A percentile compares a stretch with the other conserved stretches of the same genome.
Evolutionary conservation across 805 yeast species (phyloP).

Genomic region (Clavispora santaluciae): DNA sequence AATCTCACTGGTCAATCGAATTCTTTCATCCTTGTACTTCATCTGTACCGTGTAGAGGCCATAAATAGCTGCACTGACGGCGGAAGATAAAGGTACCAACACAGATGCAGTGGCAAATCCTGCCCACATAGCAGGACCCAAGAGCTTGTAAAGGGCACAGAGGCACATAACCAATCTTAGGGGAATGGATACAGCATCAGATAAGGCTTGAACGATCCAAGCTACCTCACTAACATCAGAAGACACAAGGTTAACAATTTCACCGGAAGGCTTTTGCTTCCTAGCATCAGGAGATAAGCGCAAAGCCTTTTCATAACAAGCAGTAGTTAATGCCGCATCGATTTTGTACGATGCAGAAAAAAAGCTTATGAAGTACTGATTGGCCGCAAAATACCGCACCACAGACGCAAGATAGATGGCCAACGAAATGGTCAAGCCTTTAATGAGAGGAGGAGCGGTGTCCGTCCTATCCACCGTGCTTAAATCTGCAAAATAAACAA

Average conservation of each 20-base stretch:
- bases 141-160: constrained; percentile 47
- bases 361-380: constrained; percentile 15
- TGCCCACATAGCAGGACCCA: constrained; percentile 56
- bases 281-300: constrained; percentile 61
- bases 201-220: constrained; percentile 46
- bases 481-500: constrained; percentile 19
- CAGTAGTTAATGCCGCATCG: constrained; percentile 50
- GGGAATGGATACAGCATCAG: constrained; percentile 47
- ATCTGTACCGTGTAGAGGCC: constrained; percentile 49
- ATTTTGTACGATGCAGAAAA: constrained; percentile 16
- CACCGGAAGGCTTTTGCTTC: constrained; percentile 64
- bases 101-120: constrained; percentile 51
- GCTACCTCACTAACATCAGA: constrained; percentile 65
- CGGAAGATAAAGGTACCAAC: constrained; percentile 55
- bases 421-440: constrained; percentile 77
- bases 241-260: constrained; percentile 71
- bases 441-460: constrained; percentile 31
- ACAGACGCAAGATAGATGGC: constrained; percentile 47
- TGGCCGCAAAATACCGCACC: constrained; percentile 15
- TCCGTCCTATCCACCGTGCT: constrained; percentile 9
- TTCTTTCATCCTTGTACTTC: constrained; percentile 58
- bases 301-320: constrained; percentile 68
- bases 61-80: constrained; percentile 41
- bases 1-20: constrained; percentile 55
- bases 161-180: constrained; percentile 50